Conservation (phyloP, 2,329 filamentous ascomycete species). For the Chaetomiaceae sp. region DNA sequence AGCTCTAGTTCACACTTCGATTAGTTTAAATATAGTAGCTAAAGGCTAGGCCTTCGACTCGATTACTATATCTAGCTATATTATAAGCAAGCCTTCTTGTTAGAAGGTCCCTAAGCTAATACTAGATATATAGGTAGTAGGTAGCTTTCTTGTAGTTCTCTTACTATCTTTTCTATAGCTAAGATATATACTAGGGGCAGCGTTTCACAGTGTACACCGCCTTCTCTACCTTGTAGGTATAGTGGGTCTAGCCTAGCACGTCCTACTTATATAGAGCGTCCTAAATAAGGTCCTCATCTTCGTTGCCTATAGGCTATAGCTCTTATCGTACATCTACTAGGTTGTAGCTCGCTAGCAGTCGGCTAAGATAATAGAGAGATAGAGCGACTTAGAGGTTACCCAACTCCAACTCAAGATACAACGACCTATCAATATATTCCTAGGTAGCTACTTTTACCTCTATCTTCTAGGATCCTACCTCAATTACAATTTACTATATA, state of each 20-base stretch:
- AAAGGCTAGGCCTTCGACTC: no score
- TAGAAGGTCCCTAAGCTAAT: no score
- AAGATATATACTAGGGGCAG: no score
- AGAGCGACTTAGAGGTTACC: constrained; percentile 8
- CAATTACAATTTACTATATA: constrained; percentile 9
- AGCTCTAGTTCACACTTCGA: no score
- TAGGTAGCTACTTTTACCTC: constrained; percentile 10
- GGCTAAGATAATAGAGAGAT: constrained; percentile 5
- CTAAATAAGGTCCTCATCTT: constrained; percentile 8
- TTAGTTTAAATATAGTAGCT: no score
- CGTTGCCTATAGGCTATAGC: constrained; percentile 7
- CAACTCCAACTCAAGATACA: constrained; percentile 6
- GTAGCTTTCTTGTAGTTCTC: no score
- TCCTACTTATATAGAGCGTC: constrained; percentile 6
- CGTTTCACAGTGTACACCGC: no score
- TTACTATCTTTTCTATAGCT: no score
- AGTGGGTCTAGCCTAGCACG: constrained; percentile 2
- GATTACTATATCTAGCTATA: no score
- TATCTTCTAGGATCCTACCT: constrained; percentile 10
- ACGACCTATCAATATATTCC: constrained; percentile 7
- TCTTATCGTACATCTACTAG: constrained; percentile 5
- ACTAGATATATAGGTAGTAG: no score
- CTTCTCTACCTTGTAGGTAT: constrained; percentile 9
- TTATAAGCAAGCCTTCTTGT: no score
- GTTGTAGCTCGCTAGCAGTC: constrained; percentile 2